Percentiles rank a stretch among this genome's conserved stretches.
phyloP scores from a whole-genome alignment of 768 basidiomycete species.

The Tylopilus subfusipes region DNA sequence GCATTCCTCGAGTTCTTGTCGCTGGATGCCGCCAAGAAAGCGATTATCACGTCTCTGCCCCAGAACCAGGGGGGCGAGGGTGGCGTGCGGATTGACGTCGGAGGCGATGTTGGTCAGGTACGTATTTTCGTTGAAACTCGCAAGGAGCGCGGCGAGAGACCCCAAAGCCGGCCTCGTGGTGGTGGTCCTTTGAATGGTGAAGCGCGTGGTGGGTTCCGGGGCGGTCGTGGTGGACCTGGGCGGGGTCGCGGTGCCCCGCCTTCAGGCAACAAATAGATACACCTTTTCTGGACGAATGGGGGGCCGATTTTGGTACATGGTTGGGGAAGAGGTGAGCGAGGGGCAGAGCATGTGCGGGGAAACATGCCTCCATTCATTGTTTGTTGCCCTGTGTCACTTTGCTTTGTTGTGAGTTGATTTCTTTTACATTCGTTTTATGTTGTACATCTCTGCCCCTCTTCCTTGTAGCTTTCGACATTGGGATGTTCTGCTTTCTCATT shows the following conservation, averaged over 20 bases:
- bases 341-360: constrained; percentile 8
- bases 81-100: constrained; percentile 74
- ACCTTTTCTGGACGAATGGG: background rate
- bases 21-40: constrained; percentile 79
- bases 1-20: constrained; percentile 88
- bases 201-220: constrained; percentile 44
- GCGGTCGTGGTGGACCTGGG: constrained; percentile 42
- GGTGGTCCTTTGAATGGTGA: constrained; percentile 53
- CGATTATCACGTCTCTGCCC: constrained; percentile 73
- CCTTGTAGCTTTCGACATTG: constrained; percentile 9
- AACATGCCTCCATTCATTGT: constrained; percentile 9
- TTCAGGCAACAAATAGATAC: constrained; percentile 23
- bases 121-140: constrained; percentile 81
- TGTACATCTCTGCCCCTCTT: constrained; percentile 10
- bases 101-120: constrained; percentile 46
- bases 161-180: constrained; percentile 56
- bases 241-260: constrained; percentile 40
- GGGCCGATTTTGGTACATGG: background rate
- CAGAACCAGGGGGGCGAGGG: constrained; percentile 78
- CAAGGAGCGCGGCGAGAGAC: constrained; percentile 88
- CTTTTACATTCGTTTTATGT: constrained; percentile 9
- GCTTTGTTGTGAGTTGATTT: constrained; percentile 2
- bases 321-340: background rate
- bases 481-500: constrained; percentile 7
- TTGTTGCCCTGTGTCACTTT: constrained; percentile 14